Evolutionary conservation across 306 rosid species (phyloP).

Genomic region (Mucuna pruriens): DNA sequence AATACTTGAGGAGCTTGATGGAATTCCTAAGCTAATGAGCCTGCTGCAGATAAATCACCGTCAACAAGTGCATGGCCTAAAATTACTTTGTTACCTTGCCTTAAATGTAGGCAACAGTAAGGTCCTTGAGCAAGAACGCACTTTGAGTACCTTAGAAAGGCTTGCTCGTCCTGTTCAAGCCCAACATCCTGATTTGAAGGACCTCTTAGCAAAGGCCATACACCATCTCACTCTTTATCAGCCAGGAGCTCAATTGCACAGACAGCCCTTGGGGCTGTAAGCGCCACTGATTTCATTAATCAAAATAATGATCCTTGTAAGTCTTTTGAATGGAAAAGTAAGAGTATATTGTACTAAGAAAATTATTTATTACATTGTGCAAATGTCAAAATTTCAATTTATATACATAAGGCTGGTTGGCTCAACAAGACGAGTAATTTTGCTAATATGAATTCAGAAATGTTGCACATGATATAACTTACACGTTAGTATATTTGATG

Average conservation of each 20-base stretch:
- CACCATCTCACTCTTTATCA: conserved; percentile 87
- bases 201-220: conserved; percentile 60
- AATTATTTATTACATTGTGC: conserved; percentile 21
- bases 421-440: conserved; percentile 30
- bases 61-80: conserved; percentile 54
- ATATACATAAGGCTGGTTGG: conserved; percentile 13
- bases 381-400: not conserved
- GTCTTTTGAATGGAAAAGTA: conserved; percentile 45
- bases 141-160: conserved; percentile 69
- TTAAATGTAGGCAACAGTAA: conserved; percentile 74
- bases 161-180: conserved; percentile 63
- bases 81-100: conserved; percentile 75
- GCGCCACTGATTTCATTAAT: conserved; percentile 10
- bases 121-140: conserved; percentile 78
- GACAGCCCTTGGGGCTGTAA: conserved; percentile 56
- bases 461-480: conserved; percentile 33
- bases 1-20: conserved; percentile 77
- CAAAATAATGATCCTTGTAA: conserved; percentile 46
- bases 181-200: conserved; percentile 70
- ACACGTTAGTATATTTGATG: conserved; percentile 13
- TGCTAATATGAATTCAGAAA: not conserved
- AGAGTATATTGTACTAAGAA: conserved; percentile 27
- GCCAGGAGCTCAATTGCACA: conserved; percentile 77
- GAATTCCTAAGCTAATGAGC: conserved; percentile 67
- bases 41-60: conserved; percentile 51